Conservation (phyloP, 805 yeast species). For the Starmera caribaea region DNA sequence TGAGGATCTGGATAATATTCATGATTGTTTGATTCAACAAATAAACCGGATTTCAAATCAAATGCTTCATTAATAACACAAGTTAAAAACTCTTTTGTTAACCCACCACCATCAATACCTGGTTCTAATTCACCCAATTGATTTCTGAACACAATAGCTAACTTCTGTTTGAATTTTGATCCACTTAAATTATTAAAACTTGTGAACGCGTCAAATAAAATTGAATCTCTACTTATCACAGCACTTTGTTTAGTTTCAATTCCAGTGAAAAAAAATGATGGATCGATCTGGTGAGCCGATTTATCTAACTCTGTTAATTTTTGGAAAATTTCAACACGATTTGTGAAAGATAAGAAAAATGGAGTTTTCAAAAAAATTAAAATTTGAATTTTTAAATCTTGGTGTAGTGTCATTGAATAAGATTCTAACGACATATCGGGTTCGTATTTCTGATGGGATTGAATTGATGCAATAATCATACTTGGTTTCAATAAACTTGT, state of each 20-base stretch:
- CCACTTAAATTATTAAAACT: constrained; percentile 43
- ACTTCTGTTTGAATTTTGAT: constrained; percentile 41
- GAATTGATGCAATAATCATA: too few relatives aligned
- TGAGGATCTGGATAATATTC: constrained; percentile 70
- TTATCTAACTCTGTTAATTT: constrained; percentile 48
- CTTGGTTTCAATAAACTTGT: too few relatives aligned
- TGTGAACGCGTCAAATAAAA: constrained; percentile 57
- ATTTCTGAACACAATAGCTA: constrained; percentile 61
- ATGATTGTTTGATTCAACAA: constrained; percentile 37
- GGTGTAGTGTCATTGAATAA: constrained; percentile 7
- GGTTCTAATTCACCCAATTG: constrained; percentile 68
- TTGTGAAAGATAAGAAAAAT: constrained; percentile 67
- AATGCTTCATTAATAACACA: constrained; percentile 65
- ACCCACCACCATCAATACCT: constrained; percentile 96
- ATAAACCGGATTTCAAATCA: constrained; percentile 20
- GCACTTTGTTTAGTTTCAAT: constrained; percentile 10
- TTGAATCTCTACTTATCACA: constrained; percentile 60
- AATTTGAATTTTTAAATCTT: constrained; percentile 21
- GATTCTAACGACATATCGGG: constrained; percentile 16
- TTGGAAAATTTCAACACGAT: constrained; percentile 68
- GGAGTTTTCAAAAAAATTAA: constrained; percentile 59
- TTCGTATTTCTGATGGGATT: constrained; percentile 3
- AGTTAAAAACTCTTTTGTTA: constrained; percentile 84
- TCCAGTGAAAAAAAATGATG: constrained; percentile 10
- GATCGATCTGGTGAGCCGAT: constrained; percentile 16